Conservation (phyloP, 345 rosid species). For the Melaleuca alternifolia region DNA sequence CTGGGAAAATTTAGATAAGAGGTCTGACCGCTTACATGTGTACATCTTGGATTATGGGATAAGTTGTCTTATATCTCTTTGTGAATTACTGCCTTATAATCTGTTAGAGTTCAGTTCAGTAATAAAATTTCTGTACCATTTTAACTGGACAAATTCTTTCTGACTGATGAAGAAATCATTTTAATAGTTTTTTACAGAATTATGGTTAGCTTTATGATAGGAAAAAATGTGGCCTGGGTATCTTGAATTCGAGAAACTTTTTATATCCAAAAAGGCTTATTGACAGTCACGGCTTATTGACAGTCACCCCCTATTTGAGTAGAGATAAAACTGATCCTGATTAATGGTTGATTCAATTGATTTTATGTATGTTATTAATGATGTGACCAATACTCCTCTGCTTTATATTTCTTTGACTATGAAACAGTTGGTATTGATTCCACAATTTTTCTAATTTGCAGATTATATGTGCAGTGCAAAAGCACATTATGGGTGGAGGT, state of each 20-base stretch:
- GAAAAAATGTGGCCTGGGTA: background rate
- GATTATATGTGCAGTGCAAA: constrained; percentile 64
- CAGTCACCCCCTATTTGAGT: background rate
- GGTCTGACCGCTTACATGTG: background rate
- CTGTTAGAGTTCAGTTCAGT: background rate
- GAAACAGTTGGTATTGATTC: background rate
- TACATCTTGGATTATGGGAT: background rate
- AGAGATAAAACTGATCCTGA: background rate
- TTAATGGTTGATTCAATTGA: background rate
- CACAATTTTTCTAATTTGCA: constrained; percentile 12
- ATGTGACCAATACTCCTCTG: background rate
- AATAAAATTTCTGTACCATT: background rate
- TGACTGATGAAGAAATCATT: background rate
- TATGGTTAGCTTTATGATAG: background rate
- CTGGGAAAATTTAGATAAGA: background rate
- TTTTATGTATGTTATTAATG: too few species aligned
- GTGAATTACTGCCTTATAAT: background rate
- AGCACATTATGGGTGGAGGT: constrained; percentile 74
- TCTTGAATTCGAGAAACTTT: background rate
- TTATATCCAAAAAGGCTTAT: background rate
- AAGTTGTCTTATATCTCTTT: background rate
- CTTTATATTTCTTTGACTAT: background rate
- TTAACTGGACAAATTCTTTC: background rate
- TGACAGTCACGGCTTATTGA: background rate
- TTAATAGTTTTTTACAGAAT: background rate